Evolutionary conservation across 441 rosid species (phyloP), one percentile per base, ranked within the genome.

Genomic region (Eruca vesicaria): DNA sequence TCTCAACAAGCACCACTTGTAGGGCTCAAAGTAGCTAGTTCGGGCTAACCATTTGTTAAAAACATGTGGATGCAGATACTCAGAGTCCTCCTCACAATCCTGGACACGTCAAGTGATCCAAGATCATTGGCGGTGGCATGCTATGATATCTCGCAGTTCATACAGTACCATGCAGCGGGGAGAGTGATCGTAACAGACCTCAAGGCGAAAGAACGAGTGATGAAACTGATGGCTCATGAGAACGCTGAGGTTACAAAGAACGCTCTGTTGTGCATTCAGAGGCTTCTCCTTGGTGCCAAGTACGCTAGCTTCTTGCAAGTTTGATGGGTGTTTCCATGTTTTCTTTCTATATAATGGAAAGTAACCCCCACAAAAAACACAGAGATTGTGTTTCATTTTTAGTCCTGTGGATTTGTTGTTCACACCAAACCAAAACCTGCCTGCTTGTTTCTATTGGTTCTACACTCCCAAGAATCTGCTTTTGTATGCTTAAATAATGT

Each of bases 301-400:
- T 96, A 93, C 55, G 97, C 98, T 2, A 91, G 97, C 91, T 96
- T 96, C 83, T 82, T 93, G 88, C 98, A 96, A 90, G 94, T 62
- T 23, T 96, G 80, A 89, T 66, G 65, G 20, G 14, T n/a, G 5
- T 64, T 53, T 60, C 14, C 19, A 55, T 62, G 72, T 52, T 62
- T 69, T 65, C 63, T 32, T 55, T 67, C 36, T 35, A 62, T 36
- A 62, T 53, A 45, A 53, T 38, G 31, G 69, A 55, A 63, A 14
- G 71, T 31, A 58, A 65, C 31, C n/a, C n/a, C n/a, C 70, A 20
- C 16, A 66, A 65, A 33, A 32, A 16, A 68, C 53, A 38, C 48
- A 32, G 12, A 71, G 52, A 6, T 9, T 45, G 20, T 45, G 19
- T 7, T 45, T 45, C 53, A 7, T 15, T 45, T 45, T 5, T 45